A percentile compares a stretch with the other conserved stretches of the same genome.
phyloP scores from a whole-genome alignment of 192 early-diverging fungal species.

The Backusella luteola region DNA sequence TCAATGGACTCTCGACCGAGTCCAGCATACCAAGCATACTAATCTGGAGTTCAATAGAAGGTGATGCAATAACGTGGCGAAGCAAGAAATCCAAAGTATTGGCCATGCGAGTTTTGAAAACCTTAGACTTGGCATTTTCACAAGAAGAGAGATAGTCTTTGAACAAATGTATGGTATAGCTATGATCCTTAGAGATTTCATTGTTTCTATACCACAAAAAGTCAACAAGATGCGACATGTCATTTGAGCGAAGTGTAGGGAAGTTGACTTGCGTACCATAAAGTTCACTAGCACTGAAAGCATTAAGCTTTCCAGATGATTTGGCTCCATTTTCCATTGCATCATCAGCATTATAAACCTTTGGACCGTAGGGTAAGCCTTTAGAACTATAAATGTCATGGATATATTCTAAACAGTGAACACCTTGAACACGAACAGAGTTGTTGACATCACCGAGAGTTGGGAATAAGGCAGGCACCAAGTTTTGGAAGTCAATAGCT shows the following conservation, averaged over 20 bases:
- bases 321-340: constrained; percentile 40
- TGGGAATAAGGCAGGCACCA: constrained; percentile 71
- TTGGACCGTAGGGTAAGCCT: constrained; percentile 32
- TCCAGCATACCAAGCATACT: constrained; percentile 51
- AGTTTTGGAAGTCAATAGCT: constrained; percentile 58
- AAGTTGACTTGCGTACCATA: constrained; percentile 51
- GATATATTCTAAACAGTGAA: constrained; percentile 57
- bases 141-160: constrained; percentile 19
- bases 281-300: constrained; percentile 27
- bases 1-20: constrained; percentile 49
- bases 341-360: constrained; percentile 23
- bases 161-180: constrained; percentile 27
- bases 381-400: constrained; percentile 40
- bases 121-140: constrained; percentile 14
- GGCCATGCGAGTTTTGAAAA: constrained; percentile 35
- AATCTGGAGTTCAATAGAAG: constrained; percentile 39
- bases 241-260: constrained; percentile 52
- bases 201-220: constrained; percentile 44
- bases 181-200: constrained; percentile 46
- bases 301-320: constrained; percentile 14
- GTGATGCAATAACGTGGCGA: constrained; percentile 50
- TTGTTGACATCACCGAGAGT: constrained; percentile 53
- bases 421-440: constrained; percentile 61
- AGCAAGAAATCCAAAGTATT: constrained; percentile 50
- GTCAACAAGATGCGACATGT: constrained; percentile 46